Evolutionary conservation across 371 early-diverging fungal species (phyloP).

Genomic region (Mortierella sp.): DNA sequence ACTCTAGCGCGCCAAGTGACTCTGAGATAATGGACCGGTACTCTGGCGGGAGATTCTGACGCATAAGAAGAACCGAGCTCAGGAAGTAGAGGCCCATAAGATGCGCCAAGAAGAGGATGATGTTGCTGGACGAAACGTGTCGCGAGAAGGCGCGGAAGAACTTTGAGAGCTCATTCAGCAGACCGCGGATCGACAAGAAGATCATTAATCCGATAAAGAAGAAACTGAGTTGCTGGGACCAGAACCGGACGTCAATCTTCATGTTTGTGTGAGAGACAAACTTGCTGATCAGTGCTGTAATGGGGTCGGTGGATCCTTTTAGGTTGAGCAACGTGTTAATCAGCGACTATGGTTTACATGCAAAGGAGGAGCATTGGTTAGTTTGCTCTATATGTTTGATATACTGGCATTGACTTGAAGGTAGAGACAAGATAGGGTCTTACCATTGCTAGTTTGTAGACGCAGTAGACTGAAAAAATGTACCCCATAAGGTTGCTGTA

Average conservation of each 20-base stretch:
- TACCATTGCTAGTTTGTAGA: slow-evolving; percentile 88
- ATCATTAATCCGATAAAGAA: slow-evolving; percentile 92
- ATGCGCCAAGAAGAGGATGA: slow-evolving; percentile 85
- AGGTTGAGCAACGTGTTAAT: slow-evolving; percentile 85
- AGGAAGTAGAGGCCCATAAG: slow-evolving; percentile 96
- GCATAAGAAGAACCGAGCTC: slow-evolving; percentile 91
- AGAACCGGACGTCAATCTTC: slow-evolving; percentile 81
- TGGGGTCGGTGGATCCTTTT: slow-evolving; percentile 86
- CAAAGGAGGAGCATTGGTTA: not conserved
- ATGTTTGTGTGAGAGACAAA: slow-evolving; percentile 75
- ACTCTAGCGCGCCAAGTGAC: slow-evolving; percentile 82
- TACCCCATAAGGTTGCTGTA: slow-evolving; percentile 83
- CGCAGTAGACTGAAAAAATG: slow-evolving; percentile 89
- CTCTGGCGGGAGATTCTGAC: slow-evolving; percentile 86
- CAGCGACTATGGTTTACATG: slow-evolving; percentile 65
- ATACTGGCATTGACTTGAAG: not conserved
- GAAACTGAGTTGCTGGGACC: slow-evolving; percentile 95
- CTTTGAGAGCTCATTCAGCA: slow-evolving; percentile 87
- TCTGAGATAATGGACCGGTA: slow-evolving; percentile 86
- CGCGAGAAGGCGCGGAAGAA: slow-evolving; percentile 76
- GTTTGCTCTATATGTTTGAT: not conserved
- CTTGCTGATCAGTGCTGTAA: slow-evolving; percentile 83
- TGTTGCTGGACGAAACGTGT: slow-evolving; percentile 75
- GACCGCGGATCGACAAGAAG: slow-evolving; percentile 86
- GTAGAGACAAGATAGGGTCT: not conserved